phyloP scores from a whole-genome alignment of 2,329 filamentous ascomycete species.

The Aspergillus hortae region DNA sequence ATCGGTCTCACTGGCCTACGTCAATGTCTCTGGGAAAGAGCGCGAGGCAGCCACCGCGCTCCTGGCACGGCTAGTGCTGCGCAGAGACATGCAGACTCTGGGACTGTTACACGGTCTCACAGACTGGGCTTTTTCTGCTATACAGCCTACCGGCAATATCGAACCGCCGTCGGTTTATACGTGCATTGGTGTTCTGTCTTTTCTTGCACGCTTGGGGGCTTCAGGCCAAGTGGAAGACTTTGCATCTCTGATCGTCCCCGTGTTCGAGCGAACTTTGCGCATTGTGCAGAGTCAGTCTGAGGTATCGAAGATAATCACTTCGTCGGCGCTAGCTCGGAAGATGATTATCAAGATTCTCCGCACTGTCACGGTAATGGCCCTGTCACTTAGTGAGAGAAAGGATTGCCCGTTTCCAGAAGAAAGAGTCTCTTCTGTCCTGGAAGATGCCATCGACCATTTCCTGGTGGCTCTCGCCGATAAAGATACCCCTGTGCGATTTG shows the following conservation, averaged over 20 bases:
- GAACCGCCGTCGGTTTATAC: constrained; percentile 60
- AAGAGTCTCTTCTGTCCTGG: constrained; percentile 56
- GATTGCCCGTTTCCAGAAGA: constrained; percentile 26
- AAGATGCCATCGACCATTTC: constrained; percentile 77
- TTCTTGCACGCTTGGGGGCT: constrained; percentile 69
- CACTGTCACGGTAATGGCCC: constrained; percentile 64
- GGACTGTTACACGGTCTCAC: constrained; percentile 67
- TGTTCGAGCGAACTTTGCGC: constrained; percentile 63
- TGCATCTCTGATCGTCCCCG: constrained; percentile 59
- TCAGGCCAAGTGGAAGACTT: constrained; percentile 73
- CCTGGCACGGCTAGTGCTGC: constrained; percentile 75
- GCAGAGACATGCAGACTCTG: constrained; percentile 81
- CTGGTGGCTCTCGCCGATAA: constrained; percentile 77
- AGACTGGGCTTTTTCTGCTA: constrained; percentile 63
- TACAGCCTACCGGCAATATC: constrained; percentile 47
- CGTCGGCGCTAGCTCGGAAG: constrained; percentile 77
- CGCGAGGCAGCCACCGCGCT: constrained; percentile 81
- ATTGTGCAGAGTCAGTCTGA: constrained; percentile 53
- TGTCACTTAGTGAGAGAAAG: constrained; percentile 49
- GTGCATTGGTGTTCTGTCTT: constrained; percentile 74
- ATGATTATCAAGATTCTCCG: constrained; percentile 80
- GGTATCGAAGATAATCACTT: constrained; percentile 54
- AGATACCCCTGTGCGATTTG: constrained; percentile 84
- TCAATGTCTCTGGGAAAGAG: constrained; percentile 77
- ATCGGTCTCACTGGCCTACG: constrained; percentile 66